These are phyloP conservation scores for Sporothrix luriei DNA, from an alignment of 2,329 filamentous ascomycete genomes.

Conservation along the genomic window DNA sequence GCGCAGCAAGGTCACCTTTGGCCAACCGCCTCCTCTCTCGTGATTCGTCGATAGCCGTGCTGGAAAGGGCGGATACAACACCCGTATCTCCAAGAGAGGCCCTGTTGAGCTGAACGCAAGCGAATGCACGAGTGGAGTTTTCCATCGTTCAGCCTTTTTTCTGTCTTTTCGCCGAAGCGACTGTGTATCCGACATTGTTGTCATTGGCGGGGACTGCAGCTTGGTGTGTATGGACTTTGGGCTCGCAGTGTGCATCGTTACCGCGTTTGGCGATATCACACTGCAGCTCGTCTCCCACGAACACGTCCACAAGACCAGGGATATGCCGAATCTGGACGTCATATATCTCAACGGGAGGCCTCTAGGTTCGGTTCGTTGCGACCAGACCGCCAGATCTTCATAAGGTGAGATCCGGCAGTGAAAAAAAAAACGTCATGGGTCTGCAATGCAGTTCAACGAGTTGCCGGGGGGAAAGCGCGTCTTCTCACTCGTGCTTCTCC, in stretches of 20 bases:
- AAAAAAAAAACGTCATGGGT: not conserved
- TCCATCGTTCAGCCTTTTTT: no score
- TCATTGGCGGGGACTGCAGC: not conserved
- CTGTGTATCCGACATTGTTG: no score
- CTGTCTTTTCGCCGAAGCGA: no score
- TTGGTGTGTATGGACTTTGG: not conserved
- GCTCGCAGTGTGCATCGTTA: not conserved
- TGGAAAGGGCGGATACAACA: no score
- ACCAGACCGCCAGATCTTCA: not conserved
- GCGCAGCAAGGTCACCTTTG: not conserved
- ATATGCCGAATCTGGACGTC: not conserved
- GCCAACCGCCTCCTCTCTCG: no score
- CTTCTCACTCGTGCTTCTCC: no score
- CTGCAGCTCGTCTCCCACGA: not conserved
- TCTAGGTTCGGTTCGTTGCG: not conserved
- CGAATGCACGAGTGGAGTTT: no score
- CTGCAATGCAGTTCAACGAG: no score
- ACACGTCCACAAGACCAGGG: not conserved
- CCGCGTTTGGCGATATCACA: not conserved
- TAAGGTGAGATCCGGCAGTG: not conserved
- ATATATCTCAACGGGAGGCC: not conserved
- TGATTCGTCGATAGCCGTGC: no score
- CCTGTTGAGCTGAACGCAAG: no score
- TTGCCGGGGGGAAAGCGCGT: no score
- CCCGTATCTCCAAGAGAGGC: no score